Conservation (phyloP, 306 rosid species). For the Sophora flavescens region DNA sequence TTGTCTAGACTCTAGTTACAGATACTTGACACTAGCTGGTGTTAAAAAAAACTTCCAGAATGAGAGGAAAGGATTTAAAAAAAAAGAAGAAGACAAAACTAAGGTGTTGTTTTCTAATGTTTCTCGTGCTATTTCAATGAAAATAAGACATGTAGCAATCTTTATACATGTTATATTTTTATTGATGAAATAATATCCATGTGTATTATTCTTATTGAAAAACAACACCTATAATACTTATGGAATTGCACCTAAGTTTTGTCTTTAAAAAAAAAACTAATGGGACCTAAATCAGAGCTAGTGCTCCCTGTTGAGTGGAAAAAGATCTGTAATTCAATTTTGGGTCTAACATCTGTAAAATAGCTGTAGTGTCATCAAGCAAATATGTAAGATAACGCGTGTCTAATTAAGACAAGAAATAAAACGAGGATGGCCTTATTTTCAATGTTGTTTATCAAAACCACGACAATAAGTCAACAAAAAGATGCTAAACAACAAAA, state of each 20-base stretch:
- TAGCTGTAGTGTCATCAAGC: constrained; percentile 30
- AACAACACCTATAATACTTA: no score
- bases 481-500: constrained; percentile 28
- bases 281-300: constrained; percentile 18
- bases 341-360: constrained; percentile 41
- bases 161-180: no score
- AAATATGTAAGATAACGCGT: constrained; percentile 31
- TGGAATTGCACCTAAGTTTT: no score
- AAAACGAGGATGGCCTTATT: constrained; percentile 5
- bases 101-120: no score
- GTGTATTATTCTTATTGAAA: no score
- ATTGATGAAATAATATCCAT: no score
- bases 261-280: no score
- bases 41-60: not conserved
- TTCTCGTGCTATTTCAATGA: no score
- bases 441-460: constrained; percentile 20
- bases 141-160: no score
- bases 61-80: not conserved
- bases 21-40: not conserved
- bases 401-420: not conserved
- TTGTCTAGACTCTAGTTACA: not conserved
- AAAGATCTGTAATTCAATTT: not conserved
- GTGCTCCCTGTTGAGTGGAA: constrained; percentile 31
- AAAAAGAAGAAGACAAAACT: no score
- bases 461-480: constrained; percentile 6